Evolutionary conservation across 2,329 filamentous ascomycete genomes (phyloP), one percentile per base, ranked within the genome.

Genomic region (Paraphaeosphaeria minitans): DNA sequence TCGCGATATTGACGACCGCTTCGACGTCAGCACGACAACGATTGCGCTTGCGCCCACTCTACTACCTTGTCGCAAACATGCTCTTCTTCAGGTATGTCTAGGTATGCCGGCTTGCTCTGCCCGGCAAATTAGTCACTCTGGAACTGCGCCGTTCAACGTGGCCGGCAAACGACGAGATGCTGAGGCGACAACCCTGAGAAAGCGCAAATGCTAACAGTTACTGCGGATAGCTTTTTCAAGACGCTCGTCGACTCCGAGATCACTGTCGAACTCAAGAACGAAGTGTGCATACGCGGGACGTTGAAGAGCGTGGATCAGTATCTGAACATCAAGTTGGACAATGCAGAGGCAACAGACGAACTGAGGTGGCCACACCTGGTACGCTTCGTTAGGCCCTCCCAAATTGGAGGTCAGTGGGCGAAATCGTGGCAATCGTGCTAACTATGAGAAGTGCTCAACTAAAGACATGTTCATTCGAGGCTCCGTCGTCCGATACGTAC

Each of bases 281-380:
- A 99, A 81, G 96, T 99, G 70, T 93, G 93, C 76, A 96, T 99
- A 77, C 91, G 92, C 71, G 95, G 95, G 66, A 96, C 89, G 37
- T 85, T 99, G 67, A 99, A 98, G 84, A 96, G 91, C 74, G 94
- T 99, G 67, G 95, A 99, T 77, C 95, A 98, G 82, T 99, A 96
- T 80, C 87, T 99, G 74, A 99, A 99, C 81, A 97, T 99, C 81
- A 98, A 98, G 83, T 87, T 99, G 52, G 95, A 99, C 74, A 92
- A 97, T 74, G 96, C 98, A 61, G 85, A 89, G 63, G 94, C 98
- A 33, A 85, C 97, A 27, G 93, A 99, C 67, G 92, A 98, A 80
- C 82, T 95, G 74, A 93, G 93, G 79, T 98, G 97, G 77, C 95
- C 95, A 52, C 95, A 99, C 79, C 80, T 99, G 78, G 91, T 94